Conservation (phyloP, 2,329 filamentous ascomycete species). For the Cladosporium sp. region DNA sequence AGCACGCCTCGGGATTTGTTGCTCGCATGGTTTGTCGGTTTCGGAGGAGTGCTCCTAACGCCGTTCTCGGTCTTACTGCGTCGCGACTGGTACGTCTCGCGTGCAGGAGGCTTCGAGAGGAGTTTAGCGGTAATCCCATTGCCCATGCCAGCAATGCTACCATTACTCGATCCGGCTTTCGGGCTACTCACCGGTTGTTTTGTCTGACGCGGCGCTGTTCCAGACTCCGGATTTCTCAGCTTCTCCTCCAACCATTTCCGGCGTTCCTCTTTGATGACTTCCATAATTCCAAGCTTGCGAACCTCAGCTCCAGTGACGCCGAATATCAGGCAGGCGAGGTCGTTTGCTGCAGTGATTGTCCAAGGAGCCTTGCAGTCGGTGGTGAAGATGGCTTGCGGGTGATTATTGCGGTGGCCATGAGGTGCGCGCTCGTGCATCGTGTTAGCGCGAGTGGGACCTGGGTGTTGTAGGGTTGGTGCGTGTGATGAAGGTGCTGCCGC, state of each 20-base stretch:
- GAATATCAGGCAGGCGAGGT: constrained; percentile 95
- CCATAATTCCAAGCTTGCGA: constrained; percentile 88
- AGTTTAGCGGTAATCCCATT: constrained; percentile 85
- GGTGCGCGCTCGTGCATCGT: constrained; percentile 44
- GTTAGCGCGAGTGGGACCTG: constrained; percentile 35
- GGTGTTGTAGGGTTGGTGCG: constrained; percentile 30
- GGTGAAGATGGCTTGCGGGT: constrained; percentile 96
- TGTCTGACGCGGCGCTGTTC: constrained; percentile 25
- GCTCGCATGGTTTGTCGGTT: constrained; percentile 63
- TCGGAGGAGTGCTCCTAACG: constrained; percentile 48
- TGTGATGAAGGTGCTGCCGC: constrained; percentile 38
- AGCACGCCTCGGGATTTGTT: constrained; percentile 84
- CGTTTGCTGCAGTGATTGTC: constrained; percentile 95
- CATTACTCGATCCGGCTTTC: constrained; percentile 25
- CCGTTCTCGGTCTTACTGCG: constrained; percentile 67
- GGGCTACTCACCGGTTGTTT: constrained; percentile 34
- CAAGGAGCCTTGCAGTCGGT: constrained; percentile 89
- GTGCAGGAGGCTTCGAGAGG: constrained; percentile 75
- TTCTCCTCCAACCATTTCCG: constrained; percentile 88
- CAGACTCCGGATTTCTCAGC: constrained; percentile 63
- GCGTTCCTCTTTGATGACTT: constrained; percentile 88
- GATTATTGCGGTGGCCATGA: constrained; percentile 88
- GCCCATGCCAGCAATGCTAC: constrained; percentile 62
- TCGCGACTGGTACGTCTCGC: constrained; percentile 52
- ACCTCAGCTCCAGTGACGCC: constrained; percentile 97